These are phyloP conservation scores for Teunomyces funiuensis DNA, from an alignment of 805 yeast species.

Conservation along the genomic window DNA sequence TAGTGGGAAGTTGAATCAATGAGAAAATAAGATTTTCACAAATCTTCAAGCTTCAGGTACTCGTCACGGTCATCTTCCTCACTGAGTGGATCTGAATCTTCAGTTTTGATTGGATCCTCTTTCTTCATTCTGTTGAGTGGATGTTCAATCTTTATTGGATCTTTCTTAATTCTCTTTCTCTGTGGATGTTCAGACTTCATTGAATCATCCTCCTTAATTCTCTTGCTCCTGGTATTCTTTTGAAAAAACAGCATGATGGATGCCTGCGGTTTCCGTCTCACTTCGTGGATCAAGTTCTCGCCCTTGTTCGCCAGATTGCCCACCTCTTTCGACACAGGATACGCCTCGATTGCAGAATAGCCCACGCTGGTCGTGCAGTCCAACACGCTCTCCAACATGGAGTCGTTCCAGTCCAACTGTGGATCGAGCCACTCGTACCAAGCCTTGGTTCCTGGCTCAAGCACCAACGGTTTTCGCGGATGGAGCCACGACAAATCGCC, in stretches of 20 bases:
- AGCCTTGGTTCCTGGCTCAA: constrained; percentile 56
- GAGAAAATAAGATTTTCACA: neutral
- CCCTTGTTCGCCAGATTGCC: constrained; percentile 59
- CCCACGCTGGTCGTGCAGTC: constrained; percentile 31
- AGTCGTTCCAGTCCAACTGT: constrained; percentile 34
- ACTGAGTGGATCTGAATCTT: no score
- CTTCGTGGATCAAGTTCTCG: constrained; percentile 34
- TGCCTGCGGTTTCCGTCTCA: constrained; percentile 17
- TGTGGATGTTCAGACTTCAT: no score
- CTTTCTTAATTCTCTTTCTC: neutral
- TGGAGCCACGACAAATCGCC: constrained; percentile 67
- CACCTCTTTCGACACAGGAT: constrained; percentile 59
- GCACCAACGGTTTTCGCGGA: constrained; percentile 71
- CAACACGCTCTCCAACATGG: constrained; percentile 40
- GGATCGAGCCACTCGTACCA: constrained; percentile 68
- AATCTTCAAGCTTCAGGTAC: constrained; percentile 1
- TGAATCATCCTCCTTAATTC: constrained; percentile 9
- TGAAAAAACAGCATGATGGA: constrained; percentile 30
- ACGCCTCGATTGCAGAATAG: constrained; percentile 45
- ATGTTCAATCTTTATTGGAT: neutral
- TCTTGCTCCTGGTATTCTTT: neutral
- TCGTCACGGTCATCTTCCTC: constrained; percentile 2
- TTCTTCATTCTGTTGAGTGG: constrained; percentile 7
- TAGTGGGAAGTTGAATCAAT: no score
- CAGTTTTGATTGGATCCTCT: constrained; percentile 3